Base-by-base conservation (phyloP, 139 green algal genomes). In the Astrephomene gubernaculifera region DNA sequence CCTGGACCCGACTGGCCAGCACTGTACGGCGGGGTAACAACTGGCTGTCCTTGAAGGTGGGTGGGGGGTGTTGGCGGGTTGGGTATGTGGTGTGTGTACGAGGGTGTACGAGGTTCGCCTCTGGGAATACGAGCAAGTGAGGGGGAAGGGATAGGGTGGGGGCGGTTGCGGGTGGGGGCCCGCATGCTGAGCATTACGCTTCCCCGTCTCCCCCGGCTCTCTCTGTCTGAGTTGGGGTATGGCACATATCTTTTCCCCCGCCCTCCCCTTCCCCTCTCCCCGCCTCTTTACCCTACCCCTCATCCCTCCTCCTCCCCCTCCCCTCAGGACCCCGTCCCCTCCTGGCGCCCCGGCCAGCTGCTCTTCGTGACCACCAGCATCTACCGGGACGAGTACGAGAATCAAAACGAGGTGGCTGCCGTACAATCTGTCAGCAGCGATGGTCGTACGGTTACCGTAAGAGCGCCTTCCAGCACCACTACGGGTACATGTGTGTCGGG, bases 371-470 rank as follows among this genome's bases (percentile, higher is more conserved):
- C 85, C 29, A 94, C 91, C 24, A 90, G 69, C 83, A 90, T 90
- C n/a, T 94, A 82, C 79, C 72, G 87, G 38, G 91, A 94, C 45
- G 89, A 92, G 83, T 86, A 87, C 75, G 72, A 90, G 52, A 94
- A 94, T 75, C 87, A 93, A 61, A 93, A 93, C 71, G 90, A 93
- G 84, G 90, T 92, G 17, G 52, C 81, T 35, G 87, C 82, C 43
- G 70, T 94, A 12, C 24, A 44, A 10, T 80, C 64, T 8, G 78
- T 92, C 24, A 86, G 74, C 7, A 1, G 65, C 10, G 89, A 89
- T 31, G 67, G 85, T 35, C 79, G 64, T 12, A 92, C 89, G 1
- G 0, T 94, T 1, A 41, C 70, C 22, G 79, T 92, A 70, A 70
- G 0, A 3, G 12, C 24, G 41, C 43, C 0, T 57, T 91, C 7